Evolutionary conservation across 2,329 filamentous ascomycete genomes (phyloP).

Genomic region (Trichoderma gracile): DNA sequence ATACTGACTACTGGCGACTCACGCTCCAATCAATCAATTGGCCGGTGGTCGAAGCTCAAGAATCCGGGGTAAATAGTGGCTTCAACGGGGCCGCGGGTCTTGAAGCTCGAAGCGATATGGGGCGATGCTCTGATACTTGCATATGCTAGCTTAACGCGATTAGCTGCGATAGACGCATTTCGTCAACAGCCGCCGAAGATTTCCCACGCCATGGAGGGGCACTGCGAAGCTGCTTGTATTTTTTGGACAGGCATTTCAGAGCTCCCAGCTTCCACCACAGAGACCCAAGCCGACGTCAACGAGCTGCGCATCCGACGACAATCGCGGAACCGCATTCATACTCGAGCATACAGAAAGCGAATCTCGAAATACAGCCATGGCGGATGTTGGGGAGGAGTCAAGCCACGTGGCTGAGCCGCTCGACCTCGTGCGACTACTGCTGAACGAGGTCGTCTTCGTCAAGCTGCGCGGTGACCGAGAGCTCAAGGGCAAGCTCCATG

Average conservation of each 20-base stretch:
- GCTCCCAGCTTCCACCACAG: not conserved
- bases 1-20: not conserved
- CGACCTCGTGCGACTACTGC: conserved; percentile 88
- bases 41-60: conserved; percentile 4
- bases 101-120: conserved; percentile 21
- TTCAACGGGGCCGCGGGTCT: conserved; percentile 21
- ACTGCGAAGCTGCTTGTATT: not conserved
- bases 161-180: conserved; percentile 5
- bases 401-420: conserved; percentile 84
- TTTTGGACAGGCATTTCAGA: conserved; percentile 23
- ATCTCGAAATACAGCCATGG: conserved; percentile 57
- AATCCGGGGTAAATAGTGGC: conserved; percentile 28
- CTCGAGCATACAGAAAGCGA: not conserved
- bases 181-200: conserved; percentile 27
- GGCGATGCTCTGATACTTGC: conserved; percentile 19
- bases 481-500: conserved; percentile 91
- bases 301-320: not conserved
- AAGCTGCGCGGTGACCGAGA: conserved; percentile 95
- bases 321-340: no score
- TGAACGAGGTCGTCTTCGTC: conserved; percentile 96
- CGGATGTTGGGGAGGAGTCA: conserved; percentile 75
- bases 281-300: not conserved
- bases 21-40: not conserved
- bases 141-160: conserved; percentile 20
- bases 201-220: conserved; percentile 27